A percentile compares a stretch with the other conserved stretches of the same genome.
Evolutionary conservation across 1,139 yeast species (phyloP).

Genomic region (Pichia sp.): DNA sequence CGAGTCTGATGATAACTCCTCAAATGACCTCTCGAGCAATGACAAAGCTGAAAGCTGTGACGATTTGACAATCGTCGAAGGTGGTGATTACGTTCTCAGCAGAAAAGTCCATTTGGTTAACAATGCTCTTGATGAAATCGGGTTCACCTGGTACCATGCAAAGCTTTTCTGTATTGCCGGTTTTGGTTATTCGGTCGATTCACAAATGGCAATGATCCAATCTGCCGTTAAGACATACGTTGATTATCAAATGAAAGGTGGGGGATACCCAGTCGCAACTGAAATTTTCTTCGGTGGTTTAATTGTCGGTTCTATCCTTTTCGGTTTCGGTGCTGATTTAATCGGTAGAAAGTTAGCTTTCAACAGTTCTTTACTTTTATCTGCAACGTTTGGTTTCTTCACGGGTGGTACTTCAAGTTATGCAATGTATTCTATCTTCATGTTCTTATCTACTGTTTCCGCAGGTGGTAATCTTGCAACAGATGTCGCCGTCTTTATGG

Average conservation of each 20-base stretch:
- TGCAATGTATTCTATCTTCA: constrained; percentile 47
- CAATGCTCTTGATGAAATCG: constrained; percentile 50
- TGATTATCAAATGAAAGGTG: constrained; percentile 38
- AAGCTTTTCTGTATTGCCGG: constrained; percentile 49
- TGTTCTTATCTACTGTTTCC: constrained; percentile 44
- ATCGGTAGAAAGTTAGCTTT: constrained; percentile 59
- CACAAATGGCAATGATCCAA: constrained; percentile 51
- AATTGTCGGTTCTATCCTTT: constrained; percentile 52
- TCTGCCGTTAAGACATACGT: constrained; percentile 43
- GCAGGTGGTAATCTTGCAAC: constrained; percentile 62
- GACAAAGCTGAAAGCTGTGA: constrained; percentile 10
- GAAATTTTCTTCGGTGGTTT: constrained; percentile 43
- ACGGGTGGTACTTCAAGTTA: constrained; percentile 48
- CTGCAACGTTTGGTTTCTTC: constrained; percentile 52
- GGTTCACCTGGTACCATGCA: constrained; percentile 48
- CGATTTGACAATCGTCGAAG: constrained; percentile 16
- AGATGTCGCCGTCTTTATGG: constrained; percentile 59
- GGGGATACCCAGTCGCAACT: constrained; percentile 35
- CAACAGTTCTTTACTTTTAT: constrained; percentile 48
- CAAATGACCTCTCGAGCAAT: background rate
- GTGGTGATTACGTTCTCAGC: constrained; percentile 23
- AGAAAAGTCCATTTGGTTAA: constrained; percentile 35
- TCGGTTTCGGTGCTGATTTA: constrained; percentile 60
- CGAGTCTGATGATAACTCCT: background rate
- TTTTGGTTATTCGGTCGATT: constrained; percentile 64